Percentiles rank a stretch among this genome's conserved stretches.
These are phyloP conservation scores for Ananas comosus DNA, from an alignment of 176 grass and related monocot species.

Conservation along the genomic window DNA sequence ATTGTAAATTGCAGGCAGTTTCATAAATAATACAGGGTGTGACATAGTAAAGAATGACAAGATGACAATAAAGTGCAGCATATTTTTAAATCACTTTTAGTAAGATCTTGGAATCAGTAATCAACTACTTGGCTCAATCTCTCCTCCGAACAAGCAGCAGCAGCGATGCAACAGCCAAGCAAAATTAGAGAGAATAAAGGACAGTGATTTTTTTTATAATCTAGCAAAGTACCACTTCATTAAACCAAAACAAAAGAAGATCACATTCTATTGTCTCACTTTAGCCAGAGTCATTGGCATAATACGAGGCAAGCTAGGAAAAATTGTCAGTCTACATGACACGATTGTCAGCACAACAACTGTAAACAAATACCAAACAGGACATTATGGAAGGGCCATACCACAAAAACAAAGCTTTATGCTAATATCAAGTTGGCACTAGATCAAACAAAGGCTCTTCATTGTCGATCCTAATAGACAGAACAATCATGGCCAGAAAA, in stretches of 20 bases:
- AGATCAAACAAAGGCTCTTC: constrained; percentile 33
- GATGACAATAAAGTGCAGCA: no score
- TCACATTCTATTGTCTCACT: neutral
- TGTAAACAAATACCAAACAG: neutral
- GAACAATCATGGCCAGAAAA: constrained; percentile 27
- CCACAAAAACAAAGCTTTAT: neutral
- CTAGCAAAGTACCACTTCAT: neutral
- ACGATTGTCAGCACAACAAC: neutral
- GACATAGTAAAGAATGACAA: no score
- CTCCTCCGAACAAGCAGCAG: no score
- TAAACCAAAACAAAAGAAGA: neutral
- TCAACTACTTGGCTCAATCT: no score
- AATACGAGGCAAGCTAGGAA: neutral
- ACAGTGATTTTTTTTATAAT: neutral
- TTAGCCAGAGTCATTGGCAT: neutral
- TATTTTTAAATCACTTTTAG: no score
- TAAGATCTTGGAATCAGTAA: no score
- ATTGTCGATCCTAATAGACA: constrained; percentile 32
- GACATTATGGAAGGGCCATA: no score
- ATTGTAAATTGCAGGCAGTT: no score
- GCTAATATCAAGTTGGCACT: constrained; percentile 55
- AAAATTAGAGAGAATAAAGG: no score
- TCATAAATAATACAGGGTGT: no score
- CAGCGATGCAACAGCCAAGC: no score
- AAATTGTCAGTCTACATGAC: no score